Conservation (phyloP, 129 eudicot genomes). For the Flaveria robusta region DNA sequence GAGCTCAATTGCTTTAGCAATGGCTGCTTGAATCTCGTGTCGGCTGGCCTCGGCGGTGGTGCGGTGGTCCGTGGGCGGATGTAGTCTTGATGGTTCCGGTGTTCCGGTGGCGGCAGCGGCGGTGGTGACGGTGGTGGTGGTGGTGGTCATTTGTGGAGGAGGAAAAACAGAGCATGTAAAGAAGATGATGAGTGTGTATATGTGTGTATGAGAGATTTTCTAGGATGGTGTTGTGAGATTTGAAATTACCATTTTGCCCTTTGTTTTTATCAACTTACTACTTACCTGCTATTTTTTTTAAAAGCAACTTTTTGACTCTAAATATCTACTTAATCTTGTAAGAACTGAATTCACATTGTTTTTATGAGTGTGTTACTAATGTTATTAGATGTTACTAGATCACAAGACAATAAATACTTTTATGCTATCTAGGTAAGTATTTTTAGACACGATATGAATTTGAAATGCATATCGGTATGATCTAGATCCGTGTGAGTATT, state of each 20-base stretch:
- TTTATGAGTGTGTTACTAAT: no score
- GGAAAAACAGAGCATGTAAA: conserved; percentile 8
- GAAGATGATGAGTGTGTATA: neutral
- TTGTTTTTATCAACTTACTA: conserved; percentile 6
- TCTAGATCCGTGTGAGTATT: no score
- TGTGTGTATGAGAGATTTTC: conserved; percentile 13
- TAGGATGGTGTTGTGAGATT: conserved; percentile 13
- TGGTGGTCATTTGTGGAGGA: conserved; percentile 44
- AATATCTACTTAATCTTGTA: no score
- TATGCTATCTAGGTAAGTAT: no score
- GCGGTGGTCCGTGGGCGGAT: conserved; percentile 13
- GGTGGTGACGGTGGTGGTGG: conserved; percentile 14
- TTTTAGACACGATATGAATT: no score
- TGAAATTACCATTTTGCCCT: conserved; percentile 34
- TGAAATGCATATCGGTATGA: no score
- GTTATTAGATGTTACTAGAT: no score
- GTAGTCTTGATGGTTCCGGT: conserved; percentile 32
- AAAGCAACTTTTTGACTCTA: no score
- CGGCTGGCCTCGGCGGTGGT: conserved; percentile 45
- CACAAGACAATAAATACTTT: no score
- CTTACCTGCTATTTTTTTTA: neutral
- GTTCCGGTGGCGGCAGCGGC: conserved; percentile 1
- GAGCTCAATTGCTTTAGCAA: conserved; percentile 93
- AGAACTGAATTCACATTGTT: no score
- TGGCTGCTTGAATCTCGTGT: conserved; percentile 74